Evolutionary conservation across 1,139 yeast species (phyloP).

Genomic region (Sugiyamaella pinicola): DNA sequence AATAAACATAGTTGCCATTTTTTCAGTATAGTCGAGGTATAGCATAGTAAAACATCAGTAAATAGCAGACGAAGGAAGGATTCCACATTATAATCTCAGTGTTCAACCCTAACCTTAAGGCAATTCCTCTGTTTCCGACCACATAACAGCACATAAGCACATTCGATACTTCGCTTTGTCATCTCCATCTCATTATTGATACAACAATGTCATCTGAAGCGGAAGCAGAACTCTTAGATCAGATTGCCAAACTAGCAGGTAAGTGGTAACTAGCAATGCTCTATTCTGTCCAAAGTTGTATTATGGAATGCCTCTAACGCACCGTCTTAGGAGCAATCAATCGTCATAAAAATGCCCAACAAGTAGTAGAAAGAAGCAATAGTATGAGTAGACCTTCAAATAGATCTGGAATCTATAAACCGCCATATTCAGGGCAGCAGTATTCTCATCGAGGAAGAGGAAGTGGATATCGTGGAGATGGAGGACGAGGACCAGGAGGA

Average conservation of each 20-base stretch:
- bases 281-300: neutral
- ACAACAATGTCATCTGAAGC: slow-evolving; percentile 35
- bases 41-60: no score
- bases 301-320: slow-evolving; percentile 16
- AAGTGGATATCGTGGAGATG: slow-evolving; percentile 6
- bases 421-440: neutral
- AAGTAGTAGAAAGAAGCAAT: neutral
- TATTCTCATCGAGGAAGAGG: slow-evolving; percentile 5
- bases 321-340: slow-evolving; percentile 36
- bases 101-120: no score
- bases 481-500: slow-evolving; percentile 13
- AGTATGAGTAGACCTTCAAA: neutral
- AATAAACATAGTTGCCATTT: no score
- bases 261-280: slow-evolving; percentile 16
- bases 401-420: neutral
- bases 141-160: no score
- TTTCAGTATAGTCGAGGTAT: no score
- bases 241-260: slow-evolving; percentile 39
- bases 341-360: slow-evolving; percentile 34
- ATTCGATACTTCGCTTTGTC: neutral
- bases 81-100: no score
- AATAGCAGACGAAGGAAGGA: no score
- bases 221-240: slow-evolving; percentile 36
- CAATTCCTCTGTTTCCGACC: no score
- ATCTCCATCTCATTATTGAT: slow-evolving; percentile 6